Conservation (phyloP, 139 green algal species). For the Chlamydomonas schloesseri region DNA sequence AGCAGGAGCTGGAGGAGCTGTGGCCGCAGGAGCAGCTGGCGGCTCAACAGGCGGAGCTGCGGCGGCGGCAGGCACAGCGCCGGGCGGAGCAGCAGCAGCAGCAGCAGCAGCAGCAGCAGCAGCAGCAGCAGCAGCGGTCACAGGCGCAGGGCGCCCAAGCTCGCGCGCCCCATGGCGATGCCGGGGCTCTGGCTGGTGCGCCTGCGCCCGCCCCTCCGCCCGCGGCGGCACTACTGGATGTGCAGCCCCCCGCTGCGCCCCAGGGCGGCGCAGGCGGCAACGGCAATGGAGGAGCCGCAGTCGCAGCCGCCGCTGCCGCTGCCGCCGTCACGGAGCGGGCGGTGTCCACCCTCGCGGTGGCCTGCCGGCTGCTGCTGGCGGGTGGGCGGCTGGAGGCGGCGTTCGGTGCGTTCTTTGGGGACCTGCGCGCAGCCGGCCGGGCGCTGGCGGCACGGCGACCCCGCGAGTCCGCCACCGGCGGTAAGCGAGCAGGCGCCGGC, state of each 20-base stretch:
- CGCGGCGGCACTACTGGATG: too few species aligned
- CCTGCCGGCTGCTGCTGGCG: conserved; percentile 33
- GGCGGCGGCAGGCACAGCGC: neutral
- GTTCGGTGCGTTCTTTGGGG: conserved; percentile 2
- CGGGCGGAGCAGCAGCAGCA: neutral
- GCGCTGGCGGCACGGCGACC: neutral
- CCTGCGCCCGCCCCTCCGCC: too few species aligned
- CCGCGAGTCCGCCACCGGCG: neutral
- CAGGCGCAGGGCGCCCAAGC: neutral
- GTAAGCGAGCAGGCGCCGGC: neutral
- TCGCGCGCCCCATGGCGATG: too few species aligned
- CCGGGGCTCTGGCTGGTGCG: too few species aligned
- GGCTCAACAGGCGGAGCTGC: neutral
- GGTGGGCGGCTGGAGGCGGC: conserved; percentile 4
- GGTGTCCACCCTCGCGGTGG: conserved; percentile 33
- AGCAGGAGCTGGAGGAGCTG: too few species aligned
- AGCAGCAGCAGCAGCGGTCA: neutral
- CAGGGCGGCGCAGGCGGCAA: too few species aligned
- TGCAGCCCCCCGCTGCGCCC: too few species aligned
- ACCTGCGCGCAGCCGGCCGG: neutral
- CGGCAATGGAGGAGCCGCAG: too few species aligned
- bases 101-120: neutral
- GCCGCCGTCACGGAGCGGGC: neutral
- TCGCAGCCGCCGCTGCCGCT: neutral
- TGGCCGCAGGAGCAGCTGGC: neutral